Base-by-base conservation (phyloP, 2,329 filamentous ascomycete genomes). In the Penicillium sp. region DNA sequence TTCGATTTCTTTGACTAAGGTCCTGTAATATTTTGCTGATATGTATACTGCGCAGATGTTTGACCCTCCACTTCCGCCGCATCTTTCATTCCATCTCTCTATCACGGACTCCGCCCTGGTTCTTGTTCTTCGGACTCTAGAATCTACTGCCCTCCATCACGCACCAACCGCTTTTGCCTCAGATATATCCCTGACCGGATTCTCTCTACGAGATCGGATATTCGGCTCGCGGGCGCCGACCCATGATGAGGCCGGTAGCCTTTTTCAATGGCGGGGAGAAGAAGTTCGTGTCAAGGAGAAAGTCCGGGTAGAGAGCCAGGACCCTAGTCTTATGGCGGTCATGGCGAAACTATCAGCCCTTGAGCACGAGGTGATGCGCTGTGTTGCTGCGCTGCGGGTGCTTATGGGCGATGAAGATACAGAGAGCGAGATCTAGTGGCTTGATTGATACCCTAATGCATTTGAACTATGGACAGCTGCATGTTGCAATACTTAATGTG, bases 221-320 rank as follows among this genome's bases (percentile, higher is more conserved):
- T 77, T 79, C 53, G 78, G 77, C 2, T 65, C 68, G 44, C 70
- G 68, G 48, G 79, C 85, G 18, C 79, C 87, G 2, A 85, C 87
- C 62, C 89, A 92, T 70, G 89, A 92, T 72, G 93, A 97, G 73
- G 86, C 87, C 60, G 88, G 93, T 57, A 82, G 86, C 37, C 77
- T 89, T 0, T 97, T 96, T 71, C 79, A 77, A 4, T 97, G 82
- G 73, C 78, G 77, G 15, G 82, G 83, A 5, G 81, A 85, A 53
- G 86, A 94, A 58, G 91, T 97, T 3, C 87, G 85, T 60, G 93
- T 97, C 44, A 86, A 87, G 62, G 93, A 97, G 71, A 97, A 97
- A 76, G 84, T 96, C 5, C 82, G 89, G 39, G 87, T 97, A 2
- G 92, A 96, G 72, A 93, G 86, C 65, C 90, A 91, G 52, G 92